Base-by-base conservation (phyloP, 768 basidiomycete species). In the Trametes meyenii region DNA sequence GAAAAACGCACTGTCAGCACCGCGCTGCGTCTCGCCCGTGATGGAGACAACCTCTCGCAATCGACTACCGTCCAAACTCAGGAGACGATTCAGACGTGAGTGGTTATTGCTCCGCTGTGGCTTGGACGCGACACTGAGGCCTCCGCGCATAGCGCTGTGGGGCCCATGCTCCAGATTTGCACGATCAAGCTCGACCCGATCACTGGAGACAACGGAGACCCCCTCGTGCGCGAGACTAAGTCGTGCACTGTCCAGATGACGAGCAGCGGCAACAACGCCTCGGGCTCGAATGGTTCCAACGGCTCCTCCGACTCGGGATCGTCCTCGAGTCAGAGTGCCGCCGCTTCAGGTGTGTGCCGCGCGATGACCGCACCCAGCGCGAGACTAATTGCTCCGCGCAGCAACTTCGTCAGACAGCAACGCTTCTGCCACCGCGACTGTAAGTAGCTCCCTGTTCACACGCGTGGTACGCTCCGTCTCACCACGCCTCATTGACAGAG, bases 21-120 rank as follows among this genome's bases (percentile, higher is more conserved):
- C 23, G 43, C 58, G 3, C 40, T 65, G 24, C 58, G 56, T 12
- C 61, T 67, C 61, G 69, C 60, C 61, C 64, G 67, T 48, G 60
- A 61, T 24, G 70, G 58, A 21, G 60, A 71, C 14, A 59, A 71
- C 46, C 48, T 12, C 65, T 75, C 35, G 61, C 71, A 72, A 6
- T 70, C 79, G 19, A 73, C 75, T 5, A 75, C 76, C 14, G 55
- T 79, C 4, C 73, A 72, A 40, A 79, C 78, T 5, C 73, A 71
- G 44, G 68, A 65, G 53, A 73, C 70, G 23, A 62, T 76, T 16
- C 69, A 79, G 63, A 81, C 77, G 81, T 82, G 67, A 70, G 81
- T 75, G 16, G n/a, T 35, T 4, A 33, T 17, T 16, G 17, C 39
- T 8, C 29, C 26, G 46, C 26, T 21, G 56, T 21, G 26, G 17